Evolutionary conservation across 208 protist species (phyloP).

Genomic region (Wallacemonas sp.): DNA sequence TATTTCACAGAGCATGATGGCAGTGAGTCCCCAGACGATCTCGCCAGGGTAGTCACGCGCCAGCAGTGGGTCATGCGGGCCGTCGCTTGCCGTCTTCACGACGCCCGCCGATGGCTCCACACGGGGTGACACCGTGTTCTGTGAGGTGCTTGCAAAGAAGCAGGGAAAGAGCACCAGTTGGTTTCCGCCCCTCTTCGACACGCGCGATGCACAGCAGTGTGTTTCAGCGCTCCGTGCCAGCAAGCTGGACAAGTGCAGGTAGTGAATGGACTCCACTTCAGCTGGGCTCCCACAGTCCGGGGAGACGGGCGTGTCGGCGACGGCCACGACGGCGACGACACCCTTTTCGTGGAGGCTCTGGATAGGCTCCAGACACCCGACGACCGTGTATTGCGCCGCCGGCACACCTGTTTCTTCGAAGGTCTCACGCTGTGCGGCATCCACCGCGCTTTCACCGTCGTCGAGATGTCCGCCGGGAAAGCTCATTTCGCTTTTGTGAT

Average conservation of each 20-base stretch:
- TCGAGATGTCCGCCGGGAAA: slow-evolving; percentile 80
- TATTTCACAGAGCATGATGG: slow-evolving; percentile 72
- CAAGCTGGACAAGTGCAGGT: slow-evolving; percentile 72
- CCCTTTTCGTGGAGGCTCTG: slow-evolving; percentile 15
- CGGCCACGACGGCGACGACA: slow-evolving; percentile 62
- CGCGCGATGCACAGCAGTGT: slow-evolving; percentile 40
- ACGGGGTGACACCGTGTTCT: slow-evolving; percentile 16
- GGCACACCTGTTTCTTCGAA: slow-evolving; percentile 75
- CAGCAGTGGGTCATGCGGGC: slow-evolving; percentile 46
- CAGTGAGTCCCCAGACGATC: slow-evolving; percentile 84
- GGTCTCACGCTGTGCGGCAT: slow-evolving; percentile 72
- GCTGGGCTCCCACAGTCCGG: slow-evolving; percentile 53
- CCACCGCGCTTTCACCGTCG: slow-evolving; percentile 35
- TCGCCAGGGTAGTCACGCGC: slow-evolving; percentile 69
- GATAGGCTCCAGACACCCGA: slow-evolving; percentile 60
- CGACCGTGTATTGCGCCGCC: slow-evolving; percentile 36
- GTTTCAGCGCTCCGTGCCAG: slow-evolving; percentile 40
- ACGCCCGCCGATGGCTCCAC: slow-evolving; percentile 22
- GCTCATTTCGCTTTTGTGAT: slow-evolving; percentile 77
- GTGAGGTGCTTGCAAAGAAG: slow-evolving; percentile 70
- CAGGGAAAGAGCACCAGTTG: slow-evolving; percentile 50
- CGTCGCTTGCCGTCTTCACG: slow-evolving; percentile 33
- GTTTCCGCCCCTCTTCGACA: slow-evolving; percentile 34
- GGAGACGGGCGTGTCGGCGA: slow-evolving; percentile 24
- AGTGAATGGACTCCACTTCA: slow-evolving; percentile 83